These are phyloP conservation scores for Apiospora kogelbergensis DNA, from an alignment of 2,329 filamentous ascomycete species.

Conservation along the genomic window DNA sequence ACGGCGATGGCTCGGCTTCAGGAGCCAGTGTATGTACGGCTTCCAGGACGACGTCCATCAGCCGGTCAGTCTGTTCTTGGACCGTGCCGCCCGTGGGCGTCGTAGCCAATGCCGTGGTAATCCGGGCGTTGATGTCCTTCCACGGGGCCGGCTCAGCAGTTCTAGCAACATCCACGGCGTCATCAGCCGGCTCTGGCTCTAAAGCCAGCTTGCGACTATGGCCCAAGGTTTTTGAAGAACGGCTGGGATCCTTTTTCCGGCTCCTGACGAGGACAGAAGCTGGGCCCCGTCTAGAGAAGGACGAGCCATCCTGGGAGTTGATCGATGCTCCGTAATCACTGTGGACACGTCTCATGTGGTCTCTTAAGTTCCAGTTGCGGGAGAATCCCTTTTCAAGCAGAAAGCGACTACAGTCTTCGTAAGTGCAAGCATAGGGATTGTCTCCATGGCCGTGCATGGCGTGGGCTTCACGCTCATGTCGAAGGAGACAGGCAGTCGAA, in stretches of 20 bases:
- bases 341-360: conserved; percentile 97
- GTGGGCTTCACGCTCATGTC: conserved; percentile 93
- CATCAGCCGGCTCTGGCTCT: conserved; percentile 36
- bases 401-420: conserved; percentile 83
- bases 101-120: too few species aligned
- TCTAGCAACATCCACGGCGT: conserved; percentile 32
- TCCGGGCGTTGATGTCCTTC: too few species aligned
- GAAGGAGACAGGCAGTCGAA: conserved; percentile 89
- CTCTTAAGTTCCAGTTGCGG: conserved; percentile 90
- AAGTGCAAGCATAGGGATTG: conserved; percentile 87
- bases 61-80: too few species aligned
- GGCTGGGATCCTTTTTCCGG: conserved; percentile 55
- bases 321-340: conserved; percentile 52
- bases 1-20: too few species aligned
- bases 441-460: conserved; percentile 93
- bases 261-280: conserved; percentile 42
- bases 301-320: conserved; percentile 36
- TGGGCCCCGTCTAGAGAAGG: conserved; percentile 36
- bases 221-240: conserved; percentile 40
- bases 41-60: too few species aligned
- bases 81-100: too few species aligned
- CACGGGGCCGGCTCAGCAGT: conserved; percentile 40
- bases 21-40: too few species aligned
- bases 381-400: conserved; percentile 85
- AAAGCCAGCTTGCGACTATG: conserved; percentile 50